Conservation (phyloP, 495 filamentous ascomycete genomes). For the Penicillium coffeae region DNA sequence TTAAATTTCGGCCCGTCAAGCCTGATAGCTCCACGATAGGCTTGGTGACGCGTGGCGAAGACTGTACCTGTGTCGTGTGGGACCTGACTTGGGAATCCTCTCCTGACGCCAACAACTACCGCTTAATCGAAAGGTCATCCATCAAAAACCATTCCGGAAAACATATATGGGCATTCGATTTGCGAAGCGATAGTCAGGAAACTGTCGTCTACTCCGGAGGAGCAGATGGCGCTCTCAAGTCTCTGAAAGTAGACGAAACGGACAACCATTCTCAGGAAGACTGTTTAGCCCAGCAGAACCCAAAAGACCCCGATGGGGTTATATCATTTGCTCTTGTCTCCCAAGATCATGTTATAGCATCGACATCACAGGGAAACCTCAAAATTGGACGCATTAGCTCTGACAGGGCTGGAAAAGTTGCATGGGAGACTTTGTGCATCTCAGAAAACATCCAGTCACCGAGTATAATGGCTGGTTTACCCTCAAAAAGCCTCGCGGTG, state of each 20-base stretch:
- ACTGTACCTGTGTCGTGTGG: slow-evolving; percentile 71
- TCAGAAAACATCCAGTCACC: not conserved
- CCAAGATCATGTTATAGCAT: slow-evolving; percentile 51
- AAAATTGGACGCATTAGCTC: slow-evolving; percentile 42
- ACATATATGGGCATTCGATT: slow-evolving; percentile 78
- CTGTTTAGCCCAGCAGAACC: slow-evolving; percentile 5
- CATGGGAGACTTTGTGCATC: slow-evolving; percentile 30
- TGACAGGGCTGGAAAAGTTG: slow-evolving; percentile 12
- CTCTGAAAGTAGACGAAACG: slow-evolving; percentile 16
- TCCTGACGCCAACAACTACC: slow-evolving; percentile 20
- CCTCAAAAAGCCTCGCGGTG: slow-evolving; percentile 32
- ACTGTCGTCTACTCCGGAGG: slow-evolving; percentile 71
- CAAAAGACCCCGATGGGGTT: slow-evolving; percentile 44
- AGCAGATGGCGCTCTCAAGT: slow-evolving; percentile 66
- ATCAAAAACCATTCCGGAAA: slow-evolving; percentile 73
- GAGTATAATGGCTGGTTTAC: slow-evolving; percentile 20
- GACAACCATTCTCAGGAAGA: not conserved
- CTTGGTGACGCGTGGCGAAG: slow-evolving; percentile 75
- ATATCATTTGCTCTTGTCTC: slow-evolving; percentile 65
- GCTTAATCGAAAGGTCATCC: slow-evolving; percentile 49
- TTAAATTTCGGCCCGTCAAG: slow-evolving; percentile 55
- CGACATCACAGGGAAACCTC: slow-evolving; percentile 57
- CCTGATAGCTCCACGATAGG: slow-evolving; percentile 23
- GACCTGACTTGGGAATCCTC: slow-evolving; percentile 39
- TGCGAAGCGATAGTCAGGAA: slow-evolving; percentile 26